Evolutionary conservation across 2,329 filamentous ascomycete genomes (phyloP), one percentile per base, ranked within the genome.

Genomic region (Trichoderma sp.): DNA sequence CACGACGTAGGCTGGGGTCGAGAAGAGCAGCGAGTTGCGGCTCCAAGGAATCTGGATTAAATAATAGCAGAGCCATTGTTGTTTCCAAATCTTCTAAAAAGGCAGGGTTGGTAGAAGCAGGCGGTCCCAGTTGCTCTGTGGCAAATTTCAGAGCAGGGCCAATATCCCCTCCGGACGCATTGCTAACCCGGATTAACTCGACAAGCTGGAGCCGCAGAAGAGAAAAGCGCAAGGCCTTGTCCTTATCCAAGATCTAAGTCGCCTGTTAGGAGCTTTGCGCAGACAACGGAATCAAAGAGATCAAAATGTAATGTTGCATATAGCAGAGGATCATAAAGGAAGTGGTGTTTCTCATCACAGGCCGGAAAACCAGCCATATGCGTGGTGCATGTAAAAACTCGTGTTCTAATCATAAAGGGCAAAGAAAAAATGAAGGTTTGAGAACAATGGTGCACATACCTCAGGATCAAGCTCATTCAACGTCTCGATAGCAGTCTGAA

Each of bases 331-430:
- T 82, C 79, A 81, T 81, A 77, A 81, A 49, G 79, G 82, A 83
- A 83, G 86, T 89, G 87, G 87, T 88, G 88, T 85, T 90, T 89
- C 87, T 98, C 95, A 96, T 96, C 96, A 96, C 88, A 82, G 88
- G 90, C 89, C 88, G 85, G 85, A 88, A 89, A 60, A 68, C 69
- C 69, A 89, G 87, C 86, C 86, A 88, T 98, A 96, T 93, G 96
- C 94, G 96, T 99, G 96, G 96, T 99, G 96, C 96, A 99, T 99
- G 95, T 86, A 97, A 89, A 67, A 68, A 91, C 86, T 87, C 84
- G 77, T 79, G 77, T 86, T 92, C 85, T 97, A 97, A 99, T 99
- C 96, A 96, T 94, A 82, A 47, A 40, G 33, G 47, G 24, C 29
- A 40, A 40, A 11, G 11, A 5, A 31, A 66, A 49, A 10, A n/a